Percentiles rank a stretch among this genome's conserved stretches.
These are phyloP conservation scores for Coccomyxa subellipsoidea DNA, from an alignment of 163 green algal genomes.

Conservation along the genomic window DNA sequence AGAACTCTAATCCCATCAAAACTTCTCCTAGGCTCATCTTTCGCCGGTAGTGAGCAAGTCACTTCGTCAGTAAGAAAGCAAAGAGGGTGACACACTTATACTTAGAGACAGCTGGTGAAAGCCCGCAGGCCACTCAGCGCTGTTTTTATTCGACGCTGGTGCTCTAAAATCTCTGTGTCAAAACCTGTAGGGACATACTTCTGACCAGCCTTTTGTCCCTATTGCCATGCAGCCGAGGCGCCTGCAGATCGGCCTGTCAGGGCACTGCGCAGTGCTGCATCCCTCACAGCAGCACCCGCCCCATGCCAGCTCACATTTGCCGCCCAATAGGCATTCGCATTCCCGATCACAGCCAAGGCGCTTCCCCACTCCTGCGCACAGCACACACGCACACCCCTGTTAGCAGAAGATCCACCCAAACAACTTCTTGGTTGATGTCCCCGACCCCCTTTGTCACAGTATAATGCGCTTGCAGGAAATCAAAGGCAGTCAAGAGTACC, in stretches of 20 bases:
- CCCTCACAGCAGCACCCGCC: neutral
- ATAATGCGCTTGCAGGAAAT: neutral
- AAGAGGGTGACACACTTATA: no score
- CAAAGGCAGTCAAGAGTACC: neutral
- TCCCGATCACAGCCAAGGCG: neutral
- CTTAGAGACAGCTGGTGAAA: no score
- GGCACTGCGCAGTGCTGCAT: neutral
- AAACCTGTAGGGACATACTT: neutral
- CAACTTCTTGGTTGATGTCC: neutral
- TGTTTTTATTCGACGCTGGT: no score
- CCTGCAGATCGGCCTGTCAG: neutral
- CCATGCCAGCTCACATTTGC: neutral
- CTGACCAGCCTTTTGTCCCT: neutral
- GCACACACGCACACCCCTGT: neutral
- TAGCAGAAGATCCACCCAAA: neutral
- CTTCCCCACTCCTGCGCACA: neutral
- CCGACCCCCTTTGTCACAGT: neutral
- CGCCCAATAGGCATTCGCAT: neutral
- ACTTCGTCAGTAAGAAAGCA: no score
- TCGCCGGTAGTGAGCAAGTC: no score
- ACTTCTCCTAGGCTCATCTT: no score
- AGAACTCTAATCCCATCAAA: no score
- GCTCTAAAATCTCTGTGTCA: no score
- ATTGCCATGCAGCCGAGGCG: neutral
- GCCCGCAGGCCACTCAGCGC: no score